Base-by-base conservation (phyloP, 1,284 basidiomycete species). In the Cutaneotrichosporon arboriforme region DNA sequence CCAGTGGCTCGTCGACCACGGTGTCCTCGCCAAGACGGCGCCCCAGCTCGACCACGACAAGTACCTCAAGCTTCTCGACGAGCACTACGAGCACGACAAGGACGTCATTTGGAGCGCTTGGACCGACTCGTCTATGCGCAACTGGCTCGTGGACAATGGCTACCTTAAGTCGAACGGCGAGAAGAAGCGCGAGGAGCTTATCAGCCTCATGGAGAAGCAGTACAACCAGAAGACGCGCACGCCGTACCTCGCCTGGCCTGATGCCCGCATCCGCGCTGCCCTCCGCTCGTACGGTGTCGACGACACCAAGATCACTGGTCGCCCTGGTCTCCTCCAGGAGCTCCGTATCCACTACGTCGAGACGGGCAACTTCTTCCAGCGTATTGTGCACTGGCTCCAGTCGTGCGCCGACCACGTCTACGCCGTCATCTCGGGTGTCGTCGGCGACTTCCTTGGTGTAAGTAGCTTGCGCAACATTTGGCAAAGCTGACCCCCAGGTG, bases 171-270 rank as follows among this genome's bases (percentile, higher is more conserved):
- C 77, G 35, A 84, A 86, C 60, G 81, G 79, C 9, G 76, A 86
- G 69, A 81, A 80, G 64, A 84, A 81, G 59, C 83, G 88, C 44
- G 85, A 89, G 57, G 82, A 91, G 42, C 50, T 52, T 31, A 18
- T 37, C 23, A 49, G 64, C 36, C 41, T 58, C 52, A 61, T 73
- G 58, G 53, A 57, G 63, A 60, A 59, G 23, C 65, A 76, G 66
- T 78, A 80, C 69, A 75, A 75, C 63, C 66, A 73, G 40, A 60
- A 66, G 22, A 73, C 75, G 20, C 65, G 79, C 8, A 80, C 83
- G 4, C 77, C 81, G 1, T 91, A 90, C 72, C 77, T 91, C 46
- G 80, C 81, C n/a, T 93, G 90, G 90, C 88, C 90, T 14, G 89
- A 92, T 65, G 87, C 90, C 3, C 82, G 89, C 42, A 81, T 93